Base-by-base conservation (phyloP, 805 yeast genomes). In the Suhomyces sp. region DNA sequence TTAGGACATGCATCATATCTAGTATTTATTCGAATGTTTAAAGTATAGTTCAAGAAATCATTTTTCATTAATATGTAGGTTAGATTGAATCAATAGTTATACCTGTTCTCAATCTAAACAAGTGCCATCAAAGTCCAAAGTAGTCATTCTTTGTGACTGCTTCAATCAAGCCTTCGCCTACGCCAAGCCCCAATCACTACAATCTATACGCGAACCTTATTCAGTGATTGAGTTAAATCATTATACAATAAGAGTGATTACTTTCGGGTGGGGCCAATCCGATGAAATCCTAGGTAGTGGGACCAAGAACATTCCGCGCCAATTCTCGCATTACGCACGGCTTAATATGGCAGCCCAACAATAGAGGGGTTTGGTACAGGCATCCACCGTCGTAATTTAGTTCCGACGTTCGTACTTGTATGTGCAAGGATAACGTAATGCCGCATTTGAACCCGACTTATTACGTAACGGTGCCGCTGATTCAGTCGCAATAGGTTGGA, bases 1-100 rank as follows among this genome's bases (percentile, higher is more conserved):
- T 73, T 93, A 85, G 35, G 35, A n/a, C 35, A 31, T 31, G 35
- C 35, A 31, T 31, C 31, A 27, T 31, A 31, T n/a, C 35, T 31
- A 31, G 35, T 31, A 31, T 31, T 31, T 31, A 31, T 31, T n/a
- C 31, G n/a, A n/a, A 31, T 31, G 35, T 31, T 31, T 31, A 31
- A 31, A 31, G 35, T 31, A 31, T n/a, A n/a, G 15, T 31, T n/a
- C n/a, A 31, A n/a, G 35, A 31, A n/a, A 31, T 31, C 17, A 31
- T 31, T n/a, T n/a, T n/a, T n/a, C n/a, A n/a, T n/a, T 12, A n/a
- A 27, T 27, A 27, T 27, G 31, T 10, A 27, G n/a, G n/a, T n/a
- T n/a, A n/a, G n/a, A 27, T 27, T 27, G n/a, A 27, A 27, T 10
- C 3, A 27, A 27, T 27, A 27, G 31, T n/a, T n/a, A n/a, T n/a